These are phyloP conservation scores for Gaertneriomyces semiglobifer DNA, from an alignment of 192 early-diverging fungal genomes.

Conservation along the genomic window DNA sequence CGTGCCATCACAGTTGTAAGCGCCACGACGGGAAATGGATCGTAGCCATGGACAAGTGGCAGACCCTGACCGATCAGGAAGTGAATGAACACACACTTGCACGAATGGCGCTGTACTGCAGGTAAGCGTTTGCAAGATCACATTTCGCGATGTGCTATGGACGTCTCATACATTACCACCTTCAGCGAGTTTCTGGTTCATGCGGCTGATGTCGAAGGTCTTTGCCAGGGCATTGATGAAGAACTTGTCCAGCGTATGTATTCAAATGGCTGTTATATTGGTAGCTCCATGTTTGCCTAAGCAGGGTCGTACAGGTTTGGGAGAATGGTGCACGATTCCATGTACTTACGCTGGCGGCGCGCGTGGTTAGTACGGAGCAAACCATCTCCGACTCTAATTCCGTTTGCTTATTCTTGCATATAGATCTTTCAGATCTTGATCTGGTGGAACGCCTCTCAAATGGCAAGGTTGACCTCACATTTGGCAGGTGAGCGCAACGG, in stretches of 20 bases:
- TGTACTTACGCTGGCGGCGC: constrained; percentile 95
- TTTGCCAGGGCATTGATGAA: constrained; percentile 90
- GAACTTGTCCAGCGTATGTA: constrained; percentile 69
- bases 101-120: constrained; percentile 49
- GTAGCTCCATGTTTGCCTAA: neutral
- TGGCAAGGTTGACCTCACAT: constrained; percentile 88
- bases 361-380: constrained; percentile 44
- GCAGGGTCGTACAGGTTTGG: constrained; percentile 48
- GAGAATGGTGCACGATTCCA: constrained; percentile 81
- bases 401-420: no score
- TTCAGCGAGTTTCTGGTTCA: constrained; percentile 90
- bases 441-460: constrained; percentile 75
- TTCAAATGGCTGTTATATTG: neutral
- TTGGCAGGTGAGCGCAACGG: constrained; percentile 64
- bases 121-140: constrained; percentile 32
- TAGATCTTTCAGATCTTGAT: constrained; percentile 65
- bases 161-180: constrained; percentile 6
- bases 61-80: constrained; percentile 85
- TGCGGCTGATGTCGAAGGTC: constrained; percentile 96
- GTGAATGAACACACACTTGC: constrained; percentile 62
- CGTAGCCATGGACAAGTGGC: constrained; percentile 99
- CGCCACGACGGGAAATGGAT: constrained; percentile 70
- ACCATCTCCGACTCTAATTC: neutral
- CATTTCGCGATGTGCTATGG: neutral
- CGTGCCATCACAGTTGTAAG: constrained; percentile 62